Conservation (phyloP, 169 alveolate species). For the Eimeria necatrix region DNA sequence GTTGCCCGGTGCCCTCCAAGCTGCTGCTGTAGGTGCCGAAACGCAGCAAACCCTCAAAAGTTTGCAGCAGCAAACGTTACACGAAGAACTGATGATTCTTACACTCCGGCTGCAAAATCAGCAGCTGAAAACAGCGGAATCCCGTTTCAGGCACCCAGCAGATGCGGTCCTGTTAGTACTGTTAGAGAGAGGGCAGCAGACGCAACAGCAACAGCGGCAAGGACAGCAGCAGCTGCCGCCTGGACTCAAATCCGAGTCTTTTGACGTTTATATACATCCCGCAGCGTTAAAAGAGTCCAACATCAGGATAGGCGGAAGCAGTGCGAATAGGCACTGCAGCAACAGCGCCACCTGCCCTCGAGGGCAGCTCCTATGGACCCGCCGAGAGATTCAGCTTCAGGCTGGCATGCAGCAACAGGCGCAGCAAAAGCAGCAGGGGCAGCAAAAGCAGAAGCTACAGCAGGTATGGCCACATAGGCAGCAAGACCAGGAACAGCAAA, state of each 20-base stretch:
- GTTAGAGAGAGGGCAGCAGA: conserved; percentile 11
- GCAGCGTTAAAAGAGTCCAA: neutral
- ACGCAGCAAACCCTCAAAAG: neutral
- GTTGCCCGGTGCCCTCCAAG: conserved; percentile 17
- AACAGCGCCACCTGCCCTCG: neutral
- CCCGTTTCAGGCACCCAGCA: neutral
- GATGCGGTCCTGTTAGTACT: neutral
- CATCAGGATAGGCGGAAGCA: neutral
- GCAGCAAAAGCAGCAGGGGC: neutral
- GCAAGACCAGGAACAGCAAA: neutral
- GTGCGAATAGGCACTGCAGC: neutral
- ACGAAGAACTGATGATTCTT: neutral
- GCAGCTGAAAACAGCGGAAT: neutral
- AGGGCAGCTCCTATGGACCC: neutral
- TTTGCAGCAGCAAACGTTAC: neutral
- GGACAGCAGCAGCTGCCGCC: neutral
- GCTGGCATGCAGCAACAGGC: neutral
- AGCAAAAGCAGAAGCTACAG: neutral
- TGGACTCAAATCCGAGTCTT: neutral
- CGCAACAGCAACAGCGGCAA: conserved; percentile 5
- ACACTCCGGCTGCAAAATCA: neutral
- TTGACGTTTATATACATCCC: neutral
- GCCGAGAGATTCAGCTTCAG: neutral
- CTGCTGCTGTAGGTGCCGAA: neutral
- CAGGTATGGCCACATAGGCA: no score